Conservation (phyloP, 1,284 basidiomycete species). For the Ustilago tritici region DNA sequence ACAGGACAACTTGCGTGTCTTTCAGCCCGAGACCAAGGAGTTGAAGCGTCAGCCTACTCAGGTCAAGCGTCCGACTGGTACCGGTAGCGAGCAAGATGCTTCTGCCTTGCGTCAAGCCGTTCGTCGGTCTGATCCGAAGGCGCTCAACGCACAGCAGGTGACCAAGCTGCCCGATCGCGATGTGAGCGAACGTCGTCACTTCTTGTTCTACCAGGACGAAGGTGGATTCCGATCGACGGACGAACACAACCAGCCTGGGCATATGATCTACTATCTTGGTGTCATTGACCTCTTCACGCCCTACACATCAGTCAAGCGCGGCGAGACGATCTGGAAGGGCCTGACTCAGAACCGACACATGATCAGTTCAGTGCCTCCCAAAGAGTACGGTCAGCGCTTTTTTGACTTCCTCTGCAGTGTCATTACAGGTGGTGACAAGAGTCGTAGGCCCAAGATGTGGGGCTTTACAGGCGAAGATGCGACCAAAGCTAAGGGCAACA, state of each 20-base stretch:
- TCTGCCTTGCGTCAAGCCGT: slow-evolving; percentile 75
- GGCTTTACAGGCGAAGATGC: slow-evolving; percentile 33
- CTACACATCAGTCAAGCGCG: slow-evolving; percentile 81
- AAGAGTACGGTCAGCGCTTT: slow-evolving; percentile 65
- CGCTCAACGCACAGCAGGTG: slow-evolving; percentile 75
- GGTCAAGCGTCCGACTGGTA: slow-evolving; percentile 40
- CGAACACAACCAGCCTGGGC: slow-evolving; percentile 80
- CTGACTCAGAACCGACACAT: slow-evolving; percentile 72
- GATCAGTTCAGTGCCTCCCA: slow-evolving; percentile 65
- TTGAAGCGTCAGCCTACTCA: slow-evolving; percentile 40
- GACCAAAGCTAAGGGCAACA: slow-evolving; percentile 12
- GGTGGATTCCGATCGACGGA: slow-evolving; percentile 91
- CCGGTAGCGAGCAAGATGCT: slow-evolving; percentile 73
- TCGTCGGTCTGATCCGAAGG: slow-evolving; percentile 83
- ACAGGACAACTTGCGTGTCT: slow-evolving; percentile 88
- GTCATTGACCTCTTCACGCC: slow-evolving; percentile 76
- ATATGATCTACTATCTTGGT: slow-evolving; percentile 85
- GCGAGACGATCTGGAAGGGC: slow-evolving; percentile 94
- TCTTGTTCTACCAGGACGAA: slow-evolving; percentile 96
- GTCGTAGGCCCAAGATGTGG: slow-evolving; percentile 51
- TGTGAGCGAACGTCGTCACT: slow-evolving; percentile 81
- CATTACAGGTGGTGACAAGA: slow-evolving; percentile 55
- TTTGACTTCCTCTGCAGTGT: slow-evolving; percentile 59
- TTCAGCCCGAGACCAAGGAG: slow-evolving; percentile 76
- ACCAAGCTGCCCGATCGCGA: slow-evolving; percentile 78